Evolutionary conservation across 2,329 filamentous ascomycete species (phyloP), one percentile per base, ranked within the genome.

Genomic region (Stemphylium vesicarium): DNA sequence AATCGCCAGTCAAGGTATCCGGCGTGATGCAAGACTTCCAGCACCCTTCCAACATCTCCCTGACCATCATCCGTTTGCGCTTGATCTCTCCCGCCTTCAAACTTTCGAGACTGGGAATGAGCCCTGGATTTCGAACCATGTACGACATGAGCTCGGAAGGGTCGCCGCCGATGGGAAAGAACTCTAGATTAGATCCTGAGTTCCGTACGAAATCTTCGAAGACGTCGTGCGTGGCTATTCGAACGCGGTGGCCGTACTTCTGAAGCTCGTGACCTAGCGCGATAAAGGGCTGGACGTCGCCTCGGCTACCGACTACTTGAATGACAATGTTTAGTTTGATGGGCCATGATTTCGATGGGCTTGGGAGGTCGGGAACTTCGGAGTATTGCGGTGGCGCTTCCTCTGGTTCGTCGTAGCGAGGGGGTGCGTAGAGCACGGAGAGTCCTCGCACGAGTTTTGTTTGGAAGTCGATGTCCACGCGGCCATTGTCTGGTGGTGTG

Each of bases 251-350:
- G 2, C 66, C 66, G 31, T 69, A 63, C 15, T 42, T 32, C 11
- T 77, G 70, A 0, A 86, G 65, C 11, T 79, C 77, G 22, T 77
- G 79, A 0, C 82, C 85, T 1, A 87, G 74, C 0, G 84, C 82
- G 41, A 87, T 74, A 50, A 87, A 87, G 0, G 84, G 84, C 53
- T 87, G 84, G 0, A 85, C 81, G 62, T 85, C 83, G 5, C 82
- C 83, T 20, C 80, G 75, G 7, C 74, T 78, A 12, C 80, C 80
- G 1, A 85, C 82, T 4, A 84, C 79, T 51, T 84, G 82, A 44
- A 85, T 83, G 4, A 84, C 81, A 38, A 84, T 79, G 49, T 84
- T 84, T 18, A 84, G 68, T 4, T 29, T 38, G 9, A 47, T 11
- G 10, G 35, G 33, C 44, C 44, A 47, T 3, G 33, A 47, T 5